Percentiles rank a stretch among this genome's conserved stretches.
Conservation (phyloP, 2,329 filamentous ascomycete genomes). For the Botrytis cinerea region DNA sequence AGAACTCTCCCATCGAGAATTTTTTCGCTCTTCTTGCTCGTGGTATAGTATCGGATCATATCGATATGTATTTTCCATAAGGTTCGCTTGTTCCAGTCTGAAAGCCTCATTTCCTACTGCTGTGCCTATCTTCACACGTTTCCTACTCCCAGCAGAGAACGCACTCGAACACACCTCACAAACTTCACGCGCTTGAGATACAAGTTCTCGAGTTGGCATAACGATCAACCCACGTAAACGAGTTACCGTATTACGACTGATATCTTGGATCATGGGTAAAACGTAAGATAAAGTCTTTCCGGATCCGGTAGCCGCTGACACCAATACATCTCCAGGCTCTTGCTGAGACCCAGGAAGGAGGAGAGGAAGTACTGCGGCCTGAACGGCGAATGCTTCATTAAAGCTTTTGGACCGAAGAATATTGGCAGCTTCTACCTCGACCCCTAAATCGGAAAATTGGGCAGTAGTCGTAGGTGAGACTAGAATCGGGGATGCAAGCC, state of each 20-base stretch:
- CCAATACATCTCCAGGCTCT: conserved; percentile 75
- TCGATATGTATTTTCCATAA: conserved; percentile 64
- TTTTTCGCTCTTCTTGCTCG: conserved; percentile 44
- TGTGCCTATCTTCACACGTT: conserved; percentile 74
- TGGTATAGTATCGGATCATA: conserved; percentile 67
- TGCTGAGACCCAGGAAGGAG: conserved; percentile 66
- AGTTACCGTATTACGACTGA: conserved; percentile 65
- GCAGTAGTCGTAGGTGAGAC: conserved; percentile 61
- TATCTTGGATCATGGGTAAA: conserved; percentile 76
- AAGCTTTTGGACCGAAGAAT: conserved; percentile 70
- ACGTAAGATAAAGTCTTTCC: conserved; percentile 94
- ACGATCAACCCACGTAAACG: conserved; percentile 79
- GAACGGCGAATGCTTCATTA: conserved; percentile 73
- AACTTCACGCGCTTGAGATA: conserved; percentile 79
- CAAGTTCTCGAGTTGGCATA: conserved; percentile 86
- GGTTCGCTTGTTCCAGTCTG: conserved; percentile 59
- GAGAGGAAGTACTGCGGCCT: conserved; percentile 77
- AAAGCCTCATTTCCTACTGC: conserved; percentile 81
- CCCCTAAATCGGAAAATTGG: conserved; percentile 65
- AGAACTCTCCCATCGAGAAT: conserved; percentile 50
- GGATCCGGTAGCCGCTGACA: conserved; percentile 92
- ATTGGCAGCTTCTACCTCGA: conserved; percentile 60
- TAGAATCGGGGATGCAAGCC: conserved; percentile 76
- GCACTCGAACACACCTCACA: conserved; percentile 72
- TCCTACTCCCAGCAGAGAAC: conserved; percentile 57